phyloP scores from a whole-genome alignment of 768 basidiomycete species.

The Cytidiella melzeri region DNA sequence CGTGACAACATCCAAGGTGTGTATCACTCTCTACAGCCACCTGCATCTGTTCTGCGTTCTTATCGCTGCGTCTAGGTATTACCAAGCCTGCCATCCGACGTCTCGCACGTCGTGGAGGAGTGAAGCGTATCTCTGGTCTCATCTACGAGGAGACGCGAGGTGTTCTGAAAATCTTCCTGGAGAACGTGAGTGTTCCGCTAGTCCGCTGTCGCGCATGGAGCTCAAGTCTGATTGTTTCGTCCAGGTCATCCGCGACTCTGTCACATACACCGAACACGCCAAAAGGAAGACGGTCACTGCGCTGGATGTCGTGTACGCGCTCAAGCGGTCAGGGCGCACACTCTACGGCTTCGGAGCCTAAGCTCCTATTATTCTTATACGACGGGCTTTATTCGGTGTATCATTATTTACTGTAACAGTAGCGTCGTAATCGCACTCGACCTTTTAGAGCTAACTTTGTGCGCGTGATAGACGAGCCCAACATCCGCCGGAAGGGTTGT shows the following conservation, averaged over 20 bases:
- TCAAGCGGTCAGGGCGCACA: constrained; percentile 82
- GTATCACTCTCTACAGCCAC: constrained; percentile 2
- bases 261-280: constrained; percentile 98
- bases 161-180: constrained; percentile 50
- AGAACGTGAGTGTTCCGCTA: constrained; percentile 30
- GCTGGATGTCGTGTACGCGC: constrained; percentile 86
- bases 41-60: not conserved
- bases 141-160: constrained; percentile 66
- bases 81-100: constrained; percentile 60
- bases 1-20: constrained; percentile 78
- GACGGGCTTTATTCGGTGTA: constrained; percentile 24
- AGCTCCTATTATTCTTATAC: constrained; percentile 5
- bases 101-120: constrained; percentile 62
- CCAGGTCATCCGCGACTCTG: constrained; percentile 90
- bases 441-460: constrained; percentile 1
- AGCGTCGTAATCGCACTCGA: constrained; percentile 11
- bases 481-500: not conserved
- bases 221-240: not conserved
- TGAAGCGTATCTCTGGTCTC: constrained; percentile 54
- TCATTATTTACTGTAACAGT: constrained; percentile 25
- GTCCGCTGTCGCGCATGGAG: not conserved
- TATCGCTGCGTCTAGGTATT: constrained; percentile 41
- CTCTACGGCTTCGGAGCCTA: constrained; percentile 92
- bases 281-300: constrained; percentile 95
- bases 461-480: constrained; percentile 13